Conservation (phyloP, 2,329 filamentous ascomycete species). For the Trichoderma sp. region DNA sequence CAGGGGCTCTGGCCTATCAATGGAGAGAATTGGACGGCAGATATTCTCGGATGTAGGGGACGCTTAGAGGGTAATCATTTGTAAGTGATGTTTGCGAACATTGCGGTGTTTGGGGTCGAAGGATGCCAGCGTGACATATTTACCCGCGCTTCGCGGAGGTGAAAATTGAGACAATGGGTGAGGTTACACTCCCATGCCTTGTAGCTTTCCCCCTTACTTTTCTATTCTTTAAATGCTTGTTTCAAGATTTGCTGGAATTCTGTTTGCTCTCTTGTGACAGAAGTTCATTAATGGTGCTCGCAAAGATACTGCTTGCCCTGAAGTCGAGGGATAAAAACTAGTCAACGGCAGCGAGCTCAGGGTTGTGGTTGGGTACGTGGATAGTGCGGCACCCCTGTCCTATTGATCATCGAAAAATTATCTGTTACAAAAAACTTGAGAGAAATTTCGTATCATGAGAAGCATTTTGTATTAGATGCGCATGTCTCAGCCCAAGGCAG, state of each 20-base stretch:
- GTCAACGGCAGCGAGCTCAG: too few relatives aligned
- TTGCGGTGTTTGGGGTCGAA: not conserved
- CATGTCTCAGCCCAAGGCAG: too few relatives aligned
- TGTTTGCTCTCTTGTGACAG: not conserved
- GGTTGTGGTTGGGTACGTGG: too few relatives aligned
- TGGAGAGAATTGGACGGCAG: not conserved
- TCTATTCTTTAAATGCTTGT: not conserved
- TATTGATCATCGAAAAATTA: too few relatives aligned
- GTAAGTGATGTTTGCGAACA: not conserved
- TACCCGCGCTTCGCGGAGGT: not conserved
- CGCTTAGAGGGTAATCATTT: not conserved
- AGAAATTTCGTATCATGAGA: too few relatives aligned
- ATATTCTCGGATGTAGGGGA: not conserved
- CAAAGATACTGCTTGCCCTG: not conserved
- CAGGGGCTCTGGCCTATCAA: not conserved
- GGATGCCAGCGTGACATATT: not conserved
- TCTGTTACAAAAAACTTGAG: too few relatives aligned
- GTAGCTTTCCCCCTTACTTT: not conserved
- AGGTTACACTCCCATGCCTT: not conserved
- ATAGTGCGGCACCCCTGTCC: too few relatives aligned
- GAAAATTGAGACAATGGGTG: not conserved
- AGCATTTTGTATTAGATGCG: too few relatives aligned
- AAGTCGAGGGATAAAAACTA: too few relatives aligned
- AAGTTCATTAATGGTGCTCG: not conserved
- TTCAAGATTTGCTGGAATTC: not conserved